These are phyloP conservation scores for Daldinia caldariorum DNA, from an alignment of 495 filamentous ascomycete genomes.

Conservation along the genomic window DNA sequence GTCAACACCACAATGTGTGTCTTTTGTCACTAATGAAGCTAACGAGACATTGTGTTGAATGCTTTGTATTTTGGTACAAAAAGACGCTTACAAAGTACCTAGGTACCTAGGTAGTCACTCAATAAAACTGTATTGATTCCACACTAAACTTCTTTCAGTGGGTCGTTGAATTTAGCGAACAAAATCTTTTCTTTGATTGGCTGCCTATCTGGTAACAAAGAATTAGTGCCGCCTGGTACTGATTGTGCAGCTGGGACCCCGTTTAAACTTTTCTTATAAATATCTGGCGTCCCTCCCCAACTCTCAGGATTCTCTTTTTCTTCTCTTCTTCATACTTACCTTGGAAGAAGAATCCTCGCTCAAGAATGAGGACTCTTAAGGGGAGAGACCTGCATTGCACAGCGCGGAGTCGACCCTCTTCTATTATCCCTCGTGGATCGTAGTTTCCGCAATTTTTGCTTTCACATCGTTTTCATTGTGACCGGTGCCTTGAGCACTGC, in stretches of 20 bases:
- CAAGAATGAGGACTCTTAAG: slow-evolving; percentile 69
- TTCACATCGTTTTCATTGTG: slow-evolving; percentile 25
- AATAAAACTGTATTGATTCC: neutral
- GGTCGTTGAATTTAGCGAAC: neutral
- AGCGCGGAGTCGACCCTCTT: slow-evolving; percentile 73
- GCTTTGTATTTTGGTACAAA: too few species aligned
- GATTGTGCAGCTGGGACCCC: slow-evolving; percentile 43
- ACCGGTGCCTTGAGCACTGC: slow-evolving; percentile 25
- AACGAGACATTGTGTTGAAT: too few species aligned
- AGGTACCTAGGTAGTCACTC: too few species aligned
- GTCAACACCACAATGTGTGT: neutral
- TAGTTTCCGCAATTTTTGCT: slow-evolving; percentile 55
- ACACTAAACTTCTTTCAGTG: neutral
- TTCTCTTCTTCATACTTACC: slow-evolving; percentile 78
- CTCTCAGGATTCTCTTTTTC: slow-evolving; percentile 4
- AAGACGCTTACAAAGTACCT: too few species aligned
- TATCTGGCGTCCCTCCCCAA: neutral
- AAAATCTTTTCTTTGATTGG: slow-evolving; percentile 10
- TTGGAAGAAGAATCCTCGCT: slow-evolving; percentile 71
- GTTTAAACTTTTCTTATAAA: slow-evolving; percentile 5
- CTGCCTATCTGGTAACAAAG: neutral
- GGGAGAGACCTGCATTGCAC: slow-evolving; percentile 81
- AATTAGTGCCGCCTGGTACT: slow-evolving; percentile 8
- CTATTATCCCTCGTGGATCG: slow-evolving; percentile 75
- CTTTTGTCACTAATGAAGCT: neutral